Evolutionary conservation across 2,329 filamentous ascomycete species (phyloP).

Genomic region (Curvularia verruculosa): DNA sequence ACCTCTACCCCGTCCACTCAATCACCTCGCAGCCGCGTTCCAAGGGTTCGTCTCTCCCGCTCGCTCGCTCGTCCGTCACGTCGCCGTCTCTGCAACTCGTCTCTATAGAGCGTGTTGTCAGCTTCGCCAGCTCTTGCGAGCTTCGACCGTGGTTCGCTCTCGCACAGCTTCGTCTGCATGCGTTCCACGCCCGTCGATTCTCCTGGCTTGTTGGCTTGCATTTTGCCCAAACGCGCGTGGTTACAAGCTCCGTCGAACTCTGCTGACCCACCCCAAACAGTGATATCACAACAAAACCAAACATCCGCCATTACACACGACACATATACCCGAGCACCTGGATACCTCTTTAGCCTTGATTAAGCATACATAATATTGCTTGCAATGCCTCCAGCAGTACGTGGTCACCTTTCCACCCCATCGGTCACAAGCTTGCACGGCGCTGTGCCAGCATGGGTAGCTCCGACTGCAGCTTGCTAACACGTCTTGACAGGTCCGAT

Average conservation of each 20-base stretch:
- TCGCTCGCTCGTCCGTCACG: conserved; percentile 32
- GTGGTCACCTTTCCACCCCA: conserved; percentile 36
- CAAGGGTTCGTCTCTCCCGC: conserved; percentile 36
- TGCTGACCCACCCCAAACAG: conserved; percentile 41
- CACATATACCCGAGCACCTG: conserved; percentile 30
- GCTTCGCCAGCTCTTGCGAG: conserved; percentile 36
- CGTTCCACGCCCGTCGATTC: conserved; percentile 25
- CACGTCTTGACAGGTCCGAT: conserved; percentile 64
- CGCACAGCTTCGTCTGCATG: conserved; percentile 29
- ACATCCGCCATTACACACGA: conserved; percentile 34
- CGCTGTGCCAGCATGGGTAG: conserved; percentile 10
- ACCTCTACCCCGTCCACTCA: conserved; percentile 38
- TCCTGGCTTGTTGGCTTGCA: conserved; percentile 33
- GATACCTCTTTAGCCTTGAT: conserved; percentile 40
- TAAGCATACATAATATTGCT: conserved; percentile 49
- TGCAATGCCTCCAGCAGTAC: conserved; percentile 64
- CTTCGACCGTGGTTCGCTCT: conserved; percentile 33
- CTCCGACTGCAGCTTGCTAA: conserved; percentile 46
- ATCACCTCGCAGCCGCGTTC: conserved; percentile 32
- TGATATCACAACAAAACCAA: conserved; percentile 48
- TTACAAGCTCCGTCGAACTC: conserved; percentile 20
- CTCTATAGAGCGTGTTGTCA: conserved; percentile 44
- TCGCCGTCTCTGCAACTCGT: conserved; percentile 43
- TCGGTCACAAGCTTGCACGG: conserved; percentile 18
- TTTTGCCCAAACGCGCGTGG: conserved; percentile 21